Evolutionary conservation across 169 alveolate species (phyloP).

Genomic region (Babesia microti): DNA sequence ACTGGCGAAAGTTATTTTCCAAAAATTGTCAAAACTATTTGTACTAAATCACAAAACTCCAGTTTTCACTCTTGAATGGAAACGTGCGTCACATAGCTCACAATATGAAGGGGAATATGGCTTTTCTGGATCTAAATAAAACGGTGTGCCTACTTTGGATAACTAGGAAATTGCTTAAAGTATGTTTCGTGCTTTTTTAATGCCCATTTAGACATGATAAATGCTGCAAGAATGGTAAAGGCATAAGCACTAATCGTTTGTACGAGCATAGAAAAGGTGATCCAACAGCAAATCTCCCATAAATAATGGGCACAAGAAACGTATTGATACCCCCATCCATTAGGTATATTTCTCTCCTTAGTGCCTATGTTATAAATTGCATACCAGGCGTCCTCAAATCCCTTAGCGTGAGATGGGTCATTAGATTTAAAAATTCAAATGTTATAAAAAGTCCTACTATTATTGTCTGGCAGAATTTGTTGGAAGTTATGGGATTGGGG

Average conservation of each 20-base stretch:
- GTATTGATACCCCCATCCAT: constrained; percentile 88
- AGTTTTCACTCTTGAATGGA: too few species aligned
- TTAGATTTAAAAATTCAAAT: constrained; percentile 83
- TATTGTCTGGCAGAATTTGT: constrained; percentile 13
- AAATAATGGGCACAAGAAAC: constrained; percentile 94
- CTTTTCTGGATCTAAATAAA: constrained; percentile 61
- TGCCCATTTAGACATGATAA: constrained; percentile 86
- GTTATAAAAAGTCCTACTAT: constrained; percentile 45
- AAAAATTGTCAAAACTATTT: background rate
- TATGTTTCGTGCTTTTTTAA: constrained; percentile 78
- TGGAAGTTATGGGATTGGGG: constrained; percentile 39
- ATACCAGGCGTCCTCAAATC: constrained; percentile 76
- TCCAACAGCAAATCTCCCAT: constrained; percentile 94
- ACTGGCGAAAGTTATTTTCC: too few species aligned
- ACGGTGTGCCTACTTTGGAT: constrained; percentile 53
- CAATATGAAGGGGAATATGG: constrained; percentile 79
- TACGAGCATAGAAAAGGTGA: constrained; percentile 64
- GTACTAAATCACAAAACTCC: too few species aligned
- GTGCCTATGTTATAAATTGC: constrained; percentile 60
- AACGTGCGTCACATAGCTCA: too few species aligned
- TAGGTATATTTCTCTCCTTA: constrained; percentile 84
- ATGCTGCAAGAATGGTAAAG: constrained; percentile 53
- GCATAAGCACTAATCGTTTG: constrained; percentile 39
- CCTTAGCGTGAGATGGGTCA: constrained; percentile 86
- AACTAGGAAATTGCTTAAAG: constrained; percentile 76